Conservation (phyloP, 2,329 filamentous ascomycete genomes). For the Alternaria viburni region DNA sequence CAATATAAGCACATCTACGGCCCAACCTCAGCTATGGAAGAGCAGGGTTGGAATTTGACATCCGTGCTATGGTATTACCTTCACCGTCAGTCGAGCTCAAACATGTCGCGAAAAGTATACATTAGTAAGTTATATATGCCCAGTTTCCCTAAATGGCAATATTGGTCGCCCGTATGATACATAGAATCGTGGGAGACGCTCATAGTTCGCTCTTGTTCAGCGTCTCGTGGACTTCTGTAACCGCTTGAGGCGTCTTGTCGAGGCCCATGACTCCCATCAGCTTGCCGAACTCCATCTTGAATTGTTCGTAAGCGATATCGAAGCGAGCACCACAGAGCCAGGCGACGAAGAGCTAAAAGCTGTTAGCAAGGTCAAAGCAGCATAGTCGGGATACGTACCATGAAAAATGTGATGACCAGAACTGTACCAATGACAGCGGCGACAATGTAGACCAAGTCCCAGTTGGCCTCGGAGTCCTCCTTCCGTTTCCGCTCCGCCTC, state of each 20-base stretch:
- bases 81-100: not conserved
- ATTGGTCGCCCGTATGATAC: constrained; percentile 38
- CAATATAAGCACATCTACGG: constrained; percentile 87
- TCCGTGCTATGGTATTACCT: constrained; percentile 74
- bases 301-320: constrained; percentile 68
- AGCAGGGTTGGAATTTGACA: constrained; percentile 99
- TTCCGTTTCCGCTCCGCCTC: constrained; percentile 64
- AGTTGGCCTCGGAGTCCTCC: constrained; percentile 58
- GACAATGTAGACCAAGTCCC: constrained; percentile 68
- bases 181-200: constrained; percentile 29
- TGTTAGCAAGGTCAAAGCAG: constrained; percentile 21
- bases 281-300: constrained; percentile 59
- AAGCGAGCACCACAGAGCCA: constrained; percentile 84
- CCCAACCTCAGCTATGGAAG: constrained; percentile 86
- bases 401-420: constrained; percentile 71
- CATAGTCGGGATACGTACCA: constrained; percentile 67
- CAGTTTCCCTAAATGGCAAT: constrained; percentile 16
- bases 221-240: constrained; percentile 28
- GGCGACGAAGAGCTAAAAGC: constrained; percentile 71
- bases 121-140: constrained; percentile 35
- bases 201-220: constrained; percentile 53
- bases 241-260: constrained; percentile 15
- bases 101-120: constrained; percentile 11
- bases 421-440: constrained; percentile 72
- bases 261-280: constrained; percentile 28